These are phyloP conservation scores for Lachnellula willkommii DNA, from an alignment of 2,329 filamentous ascomycete genomes.

Conservation along the genomic window DNA sequence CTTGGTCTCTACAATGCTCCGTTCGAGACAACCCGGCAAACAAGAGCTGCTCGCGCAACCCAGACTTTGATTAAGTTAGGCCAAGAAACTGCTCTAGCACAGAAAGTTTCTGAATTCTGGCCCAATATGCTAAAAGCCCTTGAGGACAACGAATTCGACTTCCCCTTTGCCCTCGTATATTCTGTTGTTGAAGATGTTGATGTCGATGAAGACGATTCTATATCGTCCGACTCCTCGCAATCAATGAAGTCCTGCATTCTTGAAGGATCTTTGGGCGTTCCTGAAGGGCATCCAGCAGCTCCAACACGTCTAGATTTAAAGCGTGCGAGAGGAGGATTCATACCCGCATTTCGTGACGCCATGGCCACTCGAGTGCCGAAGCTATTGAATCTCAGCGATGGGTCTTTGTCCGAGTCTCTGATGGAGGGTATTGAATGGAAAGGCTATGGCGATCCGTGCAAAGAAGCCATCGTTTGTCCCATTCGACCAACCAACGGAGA, in stretches of 20 bases:
- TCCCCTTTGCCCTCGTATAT: slow-evolving; percentile 72
- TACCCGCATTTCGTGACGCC: slow-evolving; percentile 68
- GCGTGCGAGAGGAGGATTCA: slow-evolving; percentile 66
- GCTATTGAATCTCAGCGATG: slow-evolving; percentile 58
- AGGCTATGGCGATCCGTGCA: slow-evolving; percentile 65
- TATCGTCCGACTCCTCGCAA: slow-evolving; percentile 60
- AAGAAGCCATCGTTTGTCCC: slow-evolving; percentile 68
- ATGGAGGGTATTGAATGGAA: slow-evolving; percentile 64
- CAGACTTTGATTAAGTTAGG: slow-evolving; percentile 70
- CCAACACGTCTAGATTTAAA: slow-evolving; percentile 61
- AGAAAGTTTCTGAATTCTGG: slow-evolving; percentile 70
- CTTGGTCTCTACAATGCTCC: slow-evolving; percentile 73
- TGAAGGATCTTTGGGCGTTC: slow-evolving; percentile 66
- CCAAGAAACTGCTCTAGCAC: slow-evolving; percentile 64
- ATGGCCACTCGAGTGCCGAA: slow-evolving; percentile 63
- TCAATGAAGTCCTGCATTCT: slow-evolving; percentile 61
- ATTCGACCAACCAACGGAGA: slow-evolving; percentile 70
- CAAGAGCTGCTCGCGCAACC: slow-evolving; percentile 71
- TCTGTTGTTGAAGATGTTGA: slow-evolving; percentile 62
- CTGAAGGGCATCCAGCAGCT: slow-evolving; percentile 56
- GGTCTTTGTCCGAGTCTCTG: slow-evolving; percentile 57
- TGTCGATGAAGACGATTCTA: slow-evolving; percentile 62
- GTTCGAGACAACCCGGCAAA: slow-evolving; percentile 73
- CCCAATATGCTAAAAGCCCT: slow-evolving; percentile 59
- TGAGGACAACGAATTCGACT: slow-evolving; percentile 66